These are phyloP conservation scores for Gaeumannomyces tritici DNA, from an alignment of 2,329 filamentous ascomycete genomes.

Conservation along the genomic window DNA sequence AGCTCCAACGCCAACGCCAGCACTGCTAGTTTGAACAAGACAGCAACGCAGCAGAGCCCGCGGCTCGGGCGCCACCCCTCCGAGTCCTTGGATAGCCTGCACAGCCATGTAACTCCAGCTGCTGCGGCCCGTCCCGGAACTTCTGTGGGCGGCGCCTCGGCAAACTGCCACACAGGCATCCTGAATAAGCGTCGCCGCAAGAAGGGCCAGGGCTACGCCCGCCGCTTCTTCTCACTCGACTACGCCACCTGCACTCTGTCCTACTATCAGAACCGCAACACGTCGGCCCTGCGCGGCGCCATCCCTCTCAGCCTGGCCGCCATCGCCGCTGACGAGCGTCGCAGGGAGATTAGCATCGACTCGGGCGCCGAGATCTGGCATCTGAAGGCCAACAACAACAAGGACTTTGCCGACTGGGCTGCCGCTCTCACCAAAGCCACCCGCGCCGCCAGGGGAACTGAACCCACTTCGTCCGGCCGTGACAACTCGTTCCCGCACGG, in stretches of 20 bases:
- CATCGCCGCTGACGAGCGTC: slow-evolving; percentile 79
- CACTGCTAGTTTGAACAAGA: slow-evolving; percentile 40
- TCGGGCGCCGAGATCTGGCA: slow-evolving; percentile 98
- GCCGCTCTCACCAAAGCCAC: slow-evolving; percentile 76
- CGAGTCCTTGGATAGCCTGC: slow-evolving; percentile 52
- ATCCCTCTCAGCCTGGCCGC: slow-evolving; percentile 88
- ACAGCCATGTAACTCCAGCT: slow-evolving; percentile 29
- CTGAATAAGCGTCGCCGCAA: slow-evolving; percentile 87
- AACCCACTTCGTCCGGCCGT: slow-evolving; percentile 15
- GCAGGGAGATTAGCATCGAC: slow-evolving; percentile 89
- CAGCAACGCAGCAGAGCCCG: slow-evolving; percentile 32
- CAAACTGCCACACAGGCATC: slow-evolving; percentile 70
- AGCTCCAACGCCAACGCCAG: slow-evolving; percentile 28
- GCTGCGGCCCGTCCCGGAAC: neutral
- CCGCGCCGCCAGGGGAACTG: slow-evolving; percentile 48
- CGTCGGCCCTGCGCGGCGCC: slow-evolving; percentile 81
- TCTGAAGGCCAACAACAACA: slow-evolving; percentile 68
- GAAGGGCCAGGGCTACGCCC: slow-evolving; percentile 85
- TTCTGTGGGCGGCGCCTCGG: slow-evolving; percentile 12
- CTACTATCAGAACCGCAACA: slow-evolving; percentile 92
- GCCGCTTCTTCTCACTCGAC: slow-evolving; percentile 91
- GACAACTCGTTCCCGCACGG: neutral
- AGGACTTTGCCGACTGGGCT: slow-evolving; percentile 84
- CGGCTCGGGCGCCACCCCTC: slow-evolving; percentile 33
- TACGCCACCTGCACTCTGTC: slow-evolving; percentile 90